Conservation (phyloP, 106 monocot species). For the Agapanthus africanus region DNA sequence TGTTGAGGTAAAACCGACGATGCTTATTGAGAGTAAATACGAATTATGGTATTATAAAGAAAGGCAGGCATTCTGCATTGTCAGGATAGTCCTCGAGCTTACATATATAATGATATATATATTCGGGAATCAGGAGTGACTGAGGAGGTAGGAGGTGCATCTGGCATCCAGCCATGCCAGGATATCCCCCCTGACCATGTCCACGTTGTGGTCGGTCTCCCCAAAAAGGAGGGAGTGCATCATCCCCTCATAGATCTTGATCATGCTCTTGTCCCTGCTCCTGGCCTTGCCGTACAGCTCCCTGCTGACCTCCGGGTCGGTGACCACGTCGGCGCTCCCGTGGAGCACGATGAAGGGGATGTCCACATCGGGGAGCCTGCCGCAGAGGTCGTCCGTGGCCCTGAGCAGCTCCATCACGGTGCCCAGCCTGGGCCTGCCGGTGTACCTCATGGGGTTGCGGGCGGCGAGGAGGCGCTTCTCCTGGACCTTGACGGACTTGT, state of each 20-base stretch:
- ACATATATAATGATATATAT: too few relatives aligned
- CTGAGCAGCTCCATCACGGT: conserved; percentile 78
- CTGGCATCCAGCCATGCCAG: conserved; percentile 46
- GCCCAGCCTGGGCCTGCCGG: conserved; percentile 71
- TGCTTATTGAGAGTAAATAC: too few relatives aligned
- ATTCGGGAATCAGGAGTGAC: too few relatives aligned
- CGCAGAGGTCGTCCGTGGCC: conserved; percentile 46
- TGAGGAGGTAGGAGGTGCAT: too few relatives aligned
- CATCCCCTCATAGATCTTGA: conserved; percentile 81
- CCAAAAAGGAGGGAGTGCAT: conserved; percentile 87
- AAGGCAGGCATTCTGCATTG: too few relatives aligned
- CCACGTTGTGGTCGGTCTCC: conserved; percentile 67
- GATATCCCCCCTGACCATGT: conserved; percentile 45
- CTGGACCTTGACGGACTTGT: conserved; percentile 65
- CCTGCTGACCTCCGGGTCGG: conserved; percentile 69
- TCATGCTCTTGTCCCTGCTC: conserved; percentile 75
- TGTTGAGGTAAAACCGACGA: too few relatives aligned
- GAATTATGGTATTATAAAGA: too few relatives aligned
- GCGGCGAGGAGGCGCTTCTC: conserved; percentile 53
- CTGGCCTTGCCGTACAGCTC: conserved; percentile 49
- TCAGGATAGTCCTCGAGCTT: too few relatives aligned
- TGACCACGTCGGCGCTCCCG: conserved; percentile 79
- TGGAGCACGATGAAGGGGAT: conserved; percentile 77
- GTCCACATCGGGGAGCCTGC: conserved; percentile 43
- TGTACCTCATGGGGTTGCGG: conserved; percentile 67